A percentile compares a stretch with the other conserved stretches of the same genome.
phyloP scores from a whole-genome alignment of 306 rosid genomes.

The Fragaria ananassa region DNA sequence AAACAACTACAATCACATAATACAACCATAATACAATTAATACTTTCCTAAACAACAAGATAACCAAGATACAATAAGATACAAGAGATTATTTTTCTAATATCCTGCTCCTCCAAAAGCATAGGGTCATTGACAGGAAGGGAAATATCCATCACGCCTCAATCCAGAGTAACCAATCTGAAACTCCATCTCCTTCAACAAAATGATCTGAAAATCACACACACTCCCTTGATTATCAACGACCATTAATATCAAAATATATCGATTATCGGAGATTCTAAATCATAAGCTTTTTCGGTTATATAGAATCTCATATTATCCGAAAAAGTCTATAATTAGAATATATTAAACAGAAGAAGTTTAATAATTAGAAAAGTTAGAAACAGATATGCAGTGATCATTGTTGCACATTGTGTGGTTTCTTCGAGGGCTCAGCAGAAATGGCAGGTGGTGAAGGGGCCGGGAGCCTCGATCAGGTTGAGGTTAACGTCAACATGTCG shows the following conservation, averaged over 20 bases:
- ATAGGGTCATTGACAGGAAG: not conserved
- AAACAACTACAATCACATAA: too few species aligned
- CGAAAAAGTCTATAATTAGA: too few species aligned
- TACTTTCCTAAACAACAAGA: too few species aligned
- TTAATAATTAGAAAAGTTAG: not conserved
- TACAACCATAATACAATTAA: too few species aligned
- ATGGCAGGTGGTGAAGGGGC: not conserved
- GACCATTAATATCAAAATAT: not conserved
- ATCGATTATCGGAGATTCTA: too few species aligned
- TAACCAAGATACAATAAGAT: too few species aligned
- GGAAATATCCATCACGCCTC: not conserved
- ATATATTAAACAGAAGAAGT: too few species aligned
- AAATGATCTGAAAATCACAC: not conserved
- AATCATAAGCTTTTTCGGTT: too few species aligned
- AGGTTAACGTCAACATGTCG: not conserved
- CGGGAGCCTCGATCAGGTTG: not conserved
- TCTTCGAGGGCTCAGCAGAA: not conserved
- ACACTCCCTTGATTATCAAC: not conserved
- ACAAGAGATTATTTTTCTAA: too few species aligned
- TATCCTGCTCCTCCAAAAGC: not conserved
- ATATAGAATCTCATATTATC: too few species aligned
- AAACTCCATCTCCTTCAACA: not conserved
- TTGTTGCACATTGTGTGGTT: not conserved
- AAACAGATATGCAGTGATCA: not conserved
- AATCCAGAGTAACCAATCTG: not conserved